A percentile compares a stretch with the other conserved stretches of the same genome.
Conservation (phyloP, 768 basidiomycete species). For the Astraeus odoratus region DNA sequence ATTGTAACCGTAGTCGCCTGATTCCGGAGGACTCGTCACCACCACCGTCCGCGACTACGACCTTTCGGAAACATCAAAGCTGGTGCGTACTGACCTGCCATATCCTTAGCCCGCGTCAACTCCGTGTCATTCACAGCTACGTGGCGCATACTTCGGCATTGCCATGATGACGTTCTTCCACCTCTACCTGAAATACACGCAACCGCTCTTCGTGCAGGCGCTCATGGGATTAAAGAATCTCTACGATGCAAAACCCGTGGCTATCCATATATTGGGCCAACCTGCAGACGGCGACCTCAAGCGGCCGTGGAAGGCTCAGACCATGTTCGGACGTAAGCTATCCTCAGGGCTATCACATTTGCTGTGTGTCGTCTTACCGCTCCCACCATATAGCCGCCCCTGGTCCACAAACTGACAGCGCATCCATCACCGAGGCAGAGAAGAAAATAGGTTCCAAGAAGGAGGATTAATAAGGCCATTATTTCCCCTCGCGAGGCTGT, state of each 20-base stretch:
- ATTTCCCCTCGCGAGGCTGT: too few relatives aligned
- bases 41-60: conserved; percentile 95
- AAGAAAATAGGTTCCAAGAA: conserved; percentile 79
- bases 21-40: conserved; percentile 70
- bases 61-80: conserved; percentile 79
- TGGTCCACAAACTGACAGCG: conserved; percentile 83
- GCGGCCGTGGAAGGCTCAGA: conserved; percentile 78
- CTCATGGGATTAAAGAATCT: conserved; percentile 92
- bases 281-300: conserved; percentile 80
- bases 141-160: conserved; percentile 62
- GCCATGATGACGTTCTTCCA: conserved; percentile 93
- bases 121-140: conserved; percentile 36
- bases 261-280: conserved; percentile 76
- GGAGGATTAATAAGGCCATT: conserved; percentile 70
- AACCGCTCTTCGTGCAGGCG: conserved; percentile 91
- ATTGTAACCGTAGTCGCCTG: conserved; percentile 40
- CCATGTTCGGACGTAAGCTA: conserved; percentile 64
- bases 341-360: background rate
- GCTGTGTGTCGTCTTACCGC: background rate
- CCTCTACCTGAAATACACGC: conserved; percentile 90
- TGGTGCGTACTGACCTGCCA: conserved; percentile 42
- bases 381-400: conserved; percentile 31
- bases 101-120: conserved; percentile 13
- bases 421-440: conserved; percentile 82
- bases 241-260: conserved; percentile 79